Percentiles rank a stretch among this genome's conserved stretches.
Conservation (phyloP, 306 rosid species). For the Rubus parviflorus region DNA sequence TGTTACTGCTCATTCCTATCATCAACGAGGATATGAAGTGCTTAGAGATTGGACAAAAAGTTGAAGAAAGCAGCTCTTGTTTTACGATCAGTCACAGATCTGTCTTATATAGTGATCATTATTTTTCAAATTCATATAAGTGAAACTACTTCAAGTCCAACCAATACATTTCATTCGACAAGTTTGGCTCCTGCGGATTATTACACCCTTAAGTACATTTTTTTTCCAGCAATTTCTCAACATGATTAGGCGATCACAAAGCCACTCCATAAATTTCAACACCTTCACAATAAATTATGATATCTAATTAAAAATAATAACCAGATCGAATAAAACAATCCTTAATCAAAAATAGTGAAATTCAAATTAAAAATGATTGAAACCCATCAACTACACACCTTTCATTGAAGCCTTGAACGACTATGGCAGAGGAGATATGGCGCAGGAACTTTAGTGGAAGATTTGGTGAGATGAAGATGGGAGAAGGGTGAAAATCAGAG, state of each 20-base stretch:
- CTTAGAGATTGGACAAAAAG: slow-evolving; percentile 24
- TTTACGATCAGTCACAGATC: slow-evolving; percentile 25
- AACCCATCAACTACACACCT: too few species aligned
- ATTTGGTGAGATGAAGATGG: not conserved
- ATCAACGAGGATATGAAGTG: slow-evolving; percentile 18
- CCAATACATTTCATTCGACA: not conserved
- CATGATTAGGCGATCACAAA: not conserved
- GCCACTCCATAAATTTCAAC: too few species aligned
- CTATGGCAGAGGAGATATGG: too few species aligned
- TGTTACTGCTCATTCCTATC: slow-evolving; percentile 27
- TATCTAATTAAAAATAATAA: too few species aligned
- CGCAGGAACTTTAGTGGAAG: too few species aligned
- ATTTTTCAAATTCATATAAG: not conserved
- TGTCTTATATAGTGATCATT: slow-evolving; percentile 24
- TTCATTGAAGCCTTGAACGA: too few species aligned
- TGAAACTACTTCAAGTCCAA: not conserved
- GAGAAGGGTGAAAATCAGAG: not conserved
- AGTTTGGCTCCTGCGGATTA: not conserved
- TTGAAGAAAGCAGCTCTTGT: slow-evolving; percentile 27
- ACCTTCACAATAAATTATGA: too few species aligned
- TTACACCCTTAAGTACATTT: not conserved
- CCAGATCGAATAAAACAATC: too few species aligned
- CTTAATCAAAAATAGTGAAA: too few species aligned
- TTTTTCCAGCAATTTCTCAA: not conserved
- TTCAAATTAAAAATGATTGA: too few species aligned